phyloP scores from a whole-genome alignment of 257 asterid species.

The Plantago elongata region DNA sequence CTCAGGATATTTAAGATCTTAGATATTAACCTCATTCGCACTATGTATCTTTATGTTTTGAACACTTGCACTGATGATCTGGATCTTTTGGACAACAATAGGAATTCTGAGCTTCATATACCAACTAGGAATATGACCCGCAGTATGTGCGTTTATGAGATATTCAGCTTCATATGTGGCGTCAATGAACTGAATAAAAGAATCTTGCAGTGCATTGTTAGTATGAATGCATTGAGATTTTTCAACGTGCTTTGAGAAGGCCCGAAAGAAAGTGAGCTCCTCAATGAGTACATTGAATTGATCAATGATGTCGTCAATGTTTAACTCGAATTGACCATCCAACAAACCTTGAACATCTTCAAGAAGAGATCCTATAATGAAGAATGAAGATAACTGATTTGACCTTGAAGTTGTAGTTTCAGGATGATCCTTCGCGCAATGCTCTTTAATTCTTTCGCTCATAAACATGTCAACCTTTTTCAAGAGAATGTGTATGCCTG shows the following conservation, averaged over 20 bases:
- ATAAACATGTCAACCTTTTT: not conserved
- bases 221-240: not conserved
- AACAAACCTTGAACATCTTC: not conserved
- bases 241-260: not conserved
- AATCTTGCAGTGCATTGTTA: not conserved
- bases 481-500: not conserved
- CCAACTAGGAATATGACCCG: not conserved
- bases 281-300: not conserved
- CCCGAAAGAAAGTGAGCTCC: constrained; percentile 5
- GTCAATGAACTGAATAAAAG: constrained; percentile 11
- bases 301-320: not conserved
- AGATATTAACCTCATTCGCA: not conserved
- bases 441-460: not conserved
- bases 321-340: not conserved
- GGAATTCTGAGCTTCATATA: constrained; percentile 1
- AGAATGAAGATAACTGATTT: not conserved
- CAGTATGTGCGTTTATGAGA: constrained; percentile 12
- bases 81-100: not conserved
- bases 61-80: not conserved
- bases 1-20: not conserved
- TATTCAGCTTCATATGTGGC: constrained; percentile 19
- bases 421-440: too few relatives aligned
- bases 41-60: not conserved
- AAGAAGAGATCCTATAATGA: not conserved
- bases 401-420: not conserved